Percentiles rank a stretch among this genome's conserved stretches.
Evolutionary conservation across 208 protist species (phyloP).

Genomic region (Trypanosoma conorhini): DNA sequence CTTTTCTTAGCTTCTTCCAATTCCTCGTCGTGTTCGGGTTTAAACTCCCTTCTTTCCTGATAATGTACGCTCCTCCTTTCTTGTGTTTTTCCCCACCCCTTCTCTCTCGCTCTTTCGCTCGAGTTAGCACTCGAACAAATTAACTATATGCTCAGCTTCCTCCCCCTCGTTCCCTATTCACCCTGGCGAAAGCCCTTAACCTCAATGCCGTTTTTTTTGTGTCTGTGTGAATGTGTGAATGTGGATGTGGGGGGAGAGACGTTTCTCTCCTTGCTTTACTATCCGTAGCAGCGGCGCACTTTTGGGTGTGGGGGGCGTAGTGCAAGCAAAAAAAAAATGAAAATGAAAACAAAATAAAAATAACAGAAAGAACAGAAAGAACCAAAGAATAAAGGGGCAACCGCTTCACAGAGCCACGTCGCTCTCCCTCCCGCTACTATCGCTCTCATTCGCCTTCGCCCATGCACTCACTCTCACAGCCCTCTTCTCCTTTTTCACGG

Average conservation of each 20-base stretch:
- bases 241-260: too few relatives aligned
- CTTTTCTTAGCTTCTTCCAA: conserved; percentile 2
- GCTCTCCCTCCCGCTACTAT: not conserved
- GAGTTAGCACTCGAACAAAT: too few relatives aligned
- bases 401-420: not conserved
- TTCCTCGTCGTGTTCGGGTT: not conserved
- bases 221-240: too few relatives aligned
- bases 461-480: not conserved
- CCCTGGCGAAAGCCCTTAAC: too few relatives aligned
- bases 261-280: conserved; percentile 9
- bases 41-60: not conserved
- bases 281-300: conserved; percentile 1
- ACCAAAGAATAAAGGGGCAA: conserved; percentile 23
- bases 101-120: not conserved
- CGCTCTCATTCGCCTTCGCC: not conserved
- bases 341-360: conserved; percentile 12
- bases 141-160: too few relatives aligned
- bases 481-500: not conserved
- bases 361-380: conserved; percentile 19
- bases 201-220: too few relatives aligned
- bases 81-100: not conserved
- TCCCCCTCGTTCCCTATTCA: too few relatives aligned
- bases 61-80: not conserved
- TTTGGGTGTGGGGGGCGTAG: not conserved
- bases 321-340: conserved; percentile 11